Conservation (phyloP, 2,329 filamentous ascomycete genomes). For the Phaeosphaeria sp. region DNA sequence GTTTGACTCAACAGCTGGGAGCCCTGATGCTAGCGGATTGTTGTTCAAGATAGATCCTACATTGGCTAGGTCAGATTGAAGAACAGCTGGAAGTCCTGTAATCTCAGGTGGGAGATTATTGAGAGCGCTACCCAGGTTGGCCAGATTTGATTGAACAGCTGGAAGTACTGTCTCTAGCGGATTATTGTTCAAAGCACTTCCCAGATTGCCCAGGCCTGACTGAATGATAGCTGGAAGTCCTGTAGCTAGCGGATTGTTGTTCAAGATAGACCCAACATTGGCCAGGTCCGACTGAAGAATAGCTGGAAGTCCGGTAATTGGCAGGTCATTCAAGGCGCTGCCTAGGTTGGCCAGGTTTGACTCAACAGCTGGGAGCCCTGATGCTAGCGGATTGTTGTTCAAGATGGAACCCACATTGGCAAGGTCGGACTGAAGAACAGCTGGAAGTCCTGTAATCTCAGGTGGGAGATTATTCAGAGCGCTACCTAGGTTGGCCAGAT, state of each 20-base stretch:
- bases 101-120: neutral
- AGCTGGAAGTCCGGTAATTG: too few species aligned
- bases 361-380: neutral
- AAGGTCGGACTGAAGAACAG: neutral
- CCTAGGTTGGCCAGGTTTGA: neutral
- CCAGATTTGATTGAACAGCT: neutral
- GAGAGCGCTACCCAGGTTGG: neutral
- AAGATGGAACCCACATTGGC: neutral
- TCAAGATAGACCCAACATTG: too few species aligned
- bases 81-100: neutral
- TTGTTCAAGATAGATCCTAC: neutral
- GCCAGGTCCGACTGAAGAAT: too few species aligned
- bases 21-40: neutral
- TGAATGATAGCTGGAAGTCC: too few species aligned
- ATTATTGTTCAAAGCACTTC: too few species aligned
- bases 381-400: neutral
- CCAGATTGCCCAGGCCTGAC: too few species aligned
- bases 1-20: neutral
- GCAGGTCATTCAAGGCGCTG: neutral
- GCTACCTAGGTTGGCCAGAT: neutral
- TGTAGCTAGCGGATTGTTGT: too few species aligned
- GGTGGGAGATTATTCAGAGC: neutral
- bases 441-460: neutral
- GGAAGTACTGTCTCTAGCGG: too few species aligned
- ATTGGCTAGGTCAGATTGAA: neutral